Percentiles rank a stretch among this genome's conserved stretches.
phyloP scores from a whole-genome alignment of 352 stramenopile genomes.

The Globisporangium perplexum region DNA sequence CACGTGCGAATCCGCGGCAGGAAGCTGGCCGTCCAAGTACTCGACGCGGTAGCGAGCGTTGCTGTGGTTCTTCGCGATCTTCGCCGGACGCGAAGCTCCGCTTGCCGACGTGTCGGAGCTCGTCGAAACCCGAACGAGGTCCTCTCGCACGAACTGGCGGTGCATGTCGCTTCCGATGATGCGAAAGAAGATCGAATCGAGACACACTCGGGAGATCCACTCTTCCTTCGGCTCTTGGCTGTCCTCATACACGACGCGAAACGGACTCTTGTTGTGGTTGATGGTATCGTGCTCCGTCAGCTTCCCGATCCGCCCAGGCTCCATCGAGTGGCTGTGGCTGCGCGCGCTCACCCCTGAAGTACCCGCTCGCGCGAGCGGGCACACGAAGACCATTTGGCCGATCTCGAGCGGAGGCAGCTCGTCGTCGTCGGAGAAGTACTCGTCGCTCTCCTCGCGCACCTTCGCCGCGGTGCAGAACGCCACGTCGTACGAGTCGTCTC shows the following conservation, averaged over 20 bases:
- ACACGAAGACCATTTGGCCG: conserved; percentile 32
- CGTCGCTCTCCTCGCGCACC: conserved; percentile 29
- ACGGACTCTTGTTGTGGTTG: conserved; percentile 18
- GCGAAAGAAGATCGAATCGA: conserved; percentile 29
- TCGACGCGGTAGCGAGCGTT: conserved; percentile 49
- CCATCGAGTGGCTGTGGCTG: conserved; percentile 7
- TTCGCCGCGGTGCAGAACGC: conserved; percentile 34
- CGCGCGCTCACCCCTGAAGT: neutral
- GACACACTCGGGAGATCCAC: conserved; percentile 23
- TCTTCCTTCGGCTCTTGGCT: conserved; percentile 19
- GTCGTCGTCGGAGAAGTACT: conserved; percentile 33
- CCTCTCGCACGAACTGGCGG: conserved; percentile 32
- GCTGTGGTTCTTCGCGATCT: conserved; percentile 29
- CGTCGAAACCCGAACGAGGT: conserved; percentile 32
- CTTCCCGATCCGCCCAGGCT: conserved; percentile 24
- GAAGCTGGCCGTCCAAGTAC: conserved; percentile 29
- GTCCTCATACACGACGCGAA: conserved; percentile 29
- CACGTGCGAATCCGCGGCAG: conserved; percentile 24
- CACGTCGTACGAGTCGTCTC: conserved; percentile 31
- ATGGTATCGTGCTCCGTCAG: conserved; percentile 23
- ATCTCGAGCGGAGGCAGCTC: conserved; percentile 26
- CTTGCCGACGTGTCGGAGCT: neutral
- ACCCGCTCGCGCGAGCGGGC: conserved; percentile 15
- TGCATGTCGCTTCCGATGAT: conserved; percentile 22
- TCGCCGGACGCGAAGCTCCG: conserved; percentile 18